Percentiles rank a stretch among this genome's conserved stretches.
Conservation (phyloP, 139 green algal genomes). For the Micractinium conductrix region DNA sequence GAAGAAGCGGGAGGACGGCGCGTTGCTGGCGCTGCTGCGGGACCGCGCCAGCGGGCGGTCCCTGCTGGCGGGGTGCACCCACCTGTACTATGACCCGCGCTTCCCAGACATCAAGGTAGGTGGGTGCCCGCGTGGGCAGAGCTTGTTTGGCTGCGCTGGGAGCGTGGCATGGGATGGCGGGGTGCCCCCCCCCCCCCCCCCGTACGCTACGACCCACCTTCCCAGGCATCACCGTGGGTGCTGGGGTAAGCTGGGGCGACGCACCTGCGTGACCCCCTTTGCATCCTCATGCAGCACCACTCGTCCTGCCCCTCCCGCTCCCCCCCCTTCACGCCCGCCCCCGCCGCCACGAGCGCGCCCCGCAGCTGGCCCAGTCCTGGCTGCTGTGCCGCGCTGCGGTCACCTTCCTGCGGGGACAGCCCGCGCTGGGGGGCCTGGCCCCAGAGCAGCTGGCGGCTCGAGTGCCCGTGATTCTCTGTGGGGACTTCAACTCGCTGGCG, state of each 20-base stretch:
- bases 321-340: not conserved
- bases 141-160: too few species aligned
- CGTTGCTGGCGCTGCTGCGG: constrained; percentile 49
- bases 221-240: too few species aligned
- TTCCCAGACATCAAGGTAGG: constrained; percentile 59
- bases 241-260: too few species aligned
- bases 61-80: constrained; percentile 54
- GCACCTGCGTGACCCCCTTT: too few species aligned
- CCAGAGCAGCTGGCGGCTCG: not conserved
- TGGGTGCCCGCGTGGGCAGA: not conserved
- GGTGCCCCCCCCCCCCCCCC: too few species aligned
- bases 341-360: not conserved
- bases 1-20: constrained; percentile 33
- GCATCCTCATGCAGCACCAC: too few species aligned
- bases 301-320: too few species aligned
- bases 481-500: constrained; percentile 54
- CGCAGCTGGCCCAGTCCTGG: constrained; percentile 15
- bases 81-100: constrained; percentile 66
- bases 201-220: too few species aligned
- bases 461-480: constrained; percentile 23
- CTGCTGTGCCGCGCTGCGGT: constrained; percentile 21
- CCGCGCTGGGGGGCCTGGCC: not conserved
- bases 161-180: too few species aligned
- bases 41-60: constrained; percentile 25
- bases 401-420: not conserved